Base-by-base conservation (phyloP, 179 eudicot genomes). In the Carnegiea gigantea region DNA sequence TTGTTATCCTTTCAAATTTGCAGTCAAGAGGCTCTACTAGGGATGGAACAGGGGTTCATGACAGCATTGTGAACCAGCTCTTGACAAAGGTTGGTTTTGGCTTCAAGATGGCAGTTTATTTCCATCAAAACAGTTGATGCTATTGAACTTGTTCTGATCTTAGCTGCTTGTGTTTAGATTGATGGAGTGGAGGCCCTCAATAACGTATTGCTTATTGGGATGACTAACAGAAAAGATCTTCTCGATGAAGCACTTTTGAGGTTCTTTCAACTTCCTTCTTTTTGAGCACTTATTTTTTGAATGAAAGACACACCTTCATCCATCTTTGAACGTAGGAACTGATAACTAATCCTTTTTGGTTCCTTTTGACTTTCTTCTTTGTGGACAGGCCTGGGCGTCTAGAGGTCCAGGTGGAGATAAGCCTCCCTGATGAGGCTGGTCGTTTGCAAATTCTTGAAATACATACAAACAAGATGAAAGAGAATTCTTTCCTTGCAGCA, bases 41-140 rank as follows among this genome's bases (percentile, higher is more conserved):
- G 87, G 99, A 96, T 85, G 99, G 99, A 33, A 96, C 99, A 85
- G 99, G 99, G 82, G 99, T 96, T 75, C 99, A 96, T 83, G 99
- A 96, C 86, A 91, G 99, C 85, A 94, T 96, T 83, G 99, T 96
- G 75, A 96, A 96, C 83, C 99, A 96, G 87, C 98, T 96, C 26
- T 90, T 96, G 67, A 96, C 99, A 67, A 96, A 96, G 98, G 98
- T 89, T 88, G 81, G 87, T 83, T 78, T 89, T 88, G 81, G 87
- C 82, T 78, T 48, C 26, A 70, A 15, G 17, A 11, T 83, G 33
- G 62, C 46, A 33, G 9, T 85, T 38, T 59, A 28, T 65, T 11
- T 72, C 17, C 21, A 67, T 67, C 18, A 67, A n/a, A 20, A 20
- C 80, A 65, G 28, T 44, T 17, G 43, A 13, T 54, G 24, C 10